Percentiles rank a stretch among this genome's conserved stretches.
These are phyloP conservation scores for Hygrophila difformis DNA, from an alignment of 257 asterid genomes.

Conservation along the genomic window DNA sequence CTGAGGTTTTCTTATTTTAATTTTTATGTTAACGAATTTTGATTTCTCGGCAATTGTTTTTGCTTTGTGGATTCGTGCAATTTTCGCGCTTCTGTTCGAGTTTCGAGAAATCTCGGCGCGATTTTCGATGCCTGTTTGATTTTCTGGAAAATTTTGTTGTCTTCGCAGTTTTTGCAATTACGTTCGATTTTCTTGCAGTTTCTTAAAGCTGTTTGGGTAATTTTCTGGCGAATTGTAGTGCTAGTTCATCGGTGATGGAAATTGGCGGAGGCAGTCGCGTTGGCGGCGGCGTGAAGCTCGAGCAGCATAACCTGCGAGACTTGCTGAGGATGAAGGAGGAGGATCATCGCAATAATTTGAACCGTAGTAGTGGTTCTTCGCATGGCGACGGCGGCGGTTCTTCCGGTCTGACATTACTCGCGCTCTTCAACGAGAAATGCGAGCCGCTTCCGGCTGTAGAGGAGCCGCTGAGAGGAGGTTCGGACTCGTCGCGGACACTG, in stretches of 20 bases:
- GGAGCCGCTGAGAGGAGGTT: constrained; percentile 20
- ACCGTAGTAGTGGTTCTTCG: constrained; percentile 15
- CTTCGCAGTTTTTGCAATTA: no score
- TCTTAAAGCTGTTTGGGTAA: background rate
- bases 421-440: constrained; percentile 27
- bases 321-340: constrained; percentile 32
- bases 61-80: no score
- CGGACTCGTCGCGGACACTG: constrained; percentile 47
- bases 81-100: no score
- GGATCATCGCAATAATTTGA: constrained; percentile 18
- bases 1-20: no score
- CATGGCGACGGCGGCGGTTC: constrained; percentile 19
- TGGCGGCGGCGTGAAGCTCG: constrained; percentile 22
- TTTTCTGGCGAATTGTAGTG: constrained; percentile 12
- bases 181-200: no score
- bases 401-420: constrained; percentile 26
- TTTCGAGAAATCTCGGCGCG: no score
- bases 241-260: no score
- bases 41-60: no score
- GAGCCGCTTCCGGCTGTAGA: constrained; percentile 5
- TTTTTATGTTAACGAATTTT: no score
- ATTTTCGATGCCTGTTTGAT: no score
- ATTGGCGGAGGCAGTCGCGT: no score
- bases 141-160: no score
- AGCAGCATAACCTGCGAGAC: constrained; percentile 34